A percentile compares a stretch with the other conserved stretches of the same genome.
phyloP scores from a whole-genome alignment of 257 asterid genomes.

The Gentiana dahurica region DNA sequence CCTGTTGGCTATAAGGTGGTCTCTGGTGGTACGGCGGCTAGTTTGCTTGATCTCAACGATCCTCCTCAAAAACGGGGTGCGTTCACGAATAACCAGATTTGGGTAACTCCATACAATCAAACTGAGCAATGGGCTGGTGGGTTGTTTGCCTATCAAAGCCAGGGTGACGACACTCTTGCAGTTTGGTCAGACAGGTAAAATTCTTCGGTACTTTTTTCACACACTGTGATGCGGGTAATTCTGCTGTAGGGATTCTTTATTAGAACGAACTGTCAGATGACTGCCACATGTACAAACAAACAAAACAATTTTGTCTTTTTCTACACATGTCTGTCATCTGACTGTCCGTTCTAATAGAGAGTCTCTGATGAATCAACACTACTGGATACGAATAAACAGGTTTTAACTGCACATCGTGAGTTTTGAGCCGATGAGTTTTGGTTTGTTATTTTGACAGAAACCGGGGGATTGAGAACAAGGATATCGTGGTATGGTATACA shows the following conservation, averaged over 20 bases:
- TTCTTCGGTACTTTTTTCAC: too few species aligned
- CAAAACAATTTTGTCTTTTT: too few species aligned
- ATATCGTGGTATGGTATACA: conserved; percentile 90
- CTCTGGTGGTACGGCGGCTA: conserved; percentile 85
- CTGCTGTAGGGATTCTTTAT: too few species aligned
- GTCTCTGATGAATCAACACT: too few species aligned
- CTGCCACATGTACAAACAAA: too few species aligned
- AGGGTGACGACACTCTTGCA: conserved; percentile 89
- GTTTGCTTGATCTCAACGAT: conserved; percentile 72
- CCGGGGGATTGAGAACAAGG: conserved; percentile 69
- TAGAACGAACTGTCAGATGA: too few species aligned
- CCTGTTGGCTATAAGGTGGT: conserved; percentile 82
- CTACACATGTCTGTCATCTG: too few species aligned
- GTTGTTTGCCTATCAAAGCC: conserved; percentile 73
- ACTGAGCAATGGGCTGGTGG: conserved; percentile 93
- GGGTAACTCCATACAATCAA: conserved; percentile 80
- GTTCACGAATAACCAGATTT: conserved; percentile 79
- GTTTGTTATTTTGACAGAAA: conserved; percentile 37
- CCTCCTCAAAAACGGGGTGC: conserved; percentile 80
- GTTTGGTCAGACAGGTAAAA: conserved; percentile 84
- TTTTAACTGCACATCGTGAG: too few species aligned
- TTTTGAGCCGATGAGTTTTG: neutral
- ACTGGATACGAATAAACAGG: too few species aligned
- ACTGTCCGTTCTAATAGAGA: too few species aligned
- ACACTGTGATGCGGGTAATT: too few species aligned